These are phyloP conservation scores for Fomitopsis betulina DNA, from an alignment of 1,284 basidiomycete genomes.

Conservation along the genomic window DNA sequence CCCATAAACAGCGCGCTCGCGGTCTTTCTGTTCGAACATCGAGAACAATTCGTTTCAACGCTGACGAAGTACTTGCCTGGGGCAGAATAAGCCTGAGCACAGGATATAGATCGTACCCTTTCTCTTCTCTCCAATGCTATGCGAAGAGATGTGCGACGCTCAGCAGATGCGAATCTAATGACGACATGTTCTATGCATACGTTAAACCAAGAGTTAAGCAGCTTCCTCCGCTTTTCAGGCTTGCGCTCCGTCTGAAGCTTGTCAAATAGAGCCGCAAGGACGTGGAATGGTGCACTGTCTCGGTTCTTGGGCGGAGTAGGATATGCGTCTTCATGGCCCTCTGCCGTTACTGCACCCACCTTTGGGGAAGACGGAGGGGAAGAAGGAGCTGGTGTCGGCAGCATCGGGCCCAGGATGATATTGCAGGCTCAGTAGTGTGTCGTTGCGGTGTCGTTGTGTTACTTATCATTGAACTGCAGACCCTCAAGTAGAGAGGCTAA, in stretches of 20 bases:
- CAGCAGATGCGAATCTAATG: not conserved
- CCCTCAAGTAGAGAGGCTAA: not conserved
- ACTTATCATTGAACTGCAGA: too few species aligned
- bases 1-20: slow-evolving; percentile 85
- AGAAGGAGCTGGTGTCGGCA: slow-evolving; percentile 48
- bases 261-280: slow-evolving; percentile 64
- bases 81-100: slow-evolving; percentile 72
- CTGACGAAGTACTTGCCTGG: slow-evolving; percentile 42
- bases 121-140: slow-evolving; percentile 74
- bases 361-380: slow-evolving; percentile 17
- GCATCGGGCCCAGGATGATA: too few species aligned
- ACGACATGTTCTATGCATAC: slow-evolving; percentile 44
- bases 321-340: slow-evolving; percentile 31
- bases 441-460: too few species aligned
- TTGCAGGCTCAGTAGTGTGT: not conserved
- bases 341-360: slow-evolving; percentile 10
- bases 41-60: not conserved
- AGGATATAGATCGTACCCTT: slow-evolving; percentile 71
- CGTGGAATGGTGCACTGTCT: slow-evolving; percentile 63
- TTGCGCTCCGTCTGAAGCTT: slow-evolving; percentile 65
- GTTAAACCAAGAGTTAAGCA: slow-evolving; percentile 68
- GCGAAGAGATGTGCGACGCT: not conserved
- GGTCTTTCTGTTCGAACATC: slow-evolving; percentile 66
- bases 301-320: slow-evolving; percentile 56
- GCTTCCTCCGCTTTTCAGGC: slow-evolving; percentile 60